Evolutionary conservation across 2,329 filamentous ascomycete genomes (phyloP).

Genomic region (Trichoderma endophyticum): DNA sequence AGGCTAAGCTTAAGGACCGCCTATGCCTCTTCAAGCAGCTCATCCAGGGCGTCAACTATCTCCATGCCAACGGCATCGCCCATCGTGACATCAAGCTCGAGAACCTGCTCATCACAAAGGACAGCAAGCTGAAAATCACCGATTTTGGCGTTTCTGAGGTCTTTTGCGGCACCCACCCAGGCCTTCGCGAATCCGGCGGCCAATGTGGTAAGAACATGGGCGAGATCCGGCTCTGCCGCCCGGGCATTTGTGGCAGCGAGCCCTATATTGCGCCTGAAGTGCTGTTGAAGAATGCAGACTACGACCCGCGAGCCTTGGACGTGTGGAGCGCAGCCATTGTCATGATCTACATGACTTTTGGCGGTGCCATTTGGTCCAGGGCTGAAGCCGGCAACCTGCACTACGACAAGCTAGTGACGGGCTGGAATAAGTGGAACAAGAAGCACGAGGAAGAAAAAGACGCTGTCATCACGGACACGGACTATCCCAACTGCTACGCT

Average conservation of each 20-base stretch:
- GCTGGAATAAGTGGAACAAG: constrained; percentile 66
- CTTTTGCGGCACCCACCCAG: constrained; percentile 78
- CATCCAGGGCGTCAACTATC: constrained; percentile 74
- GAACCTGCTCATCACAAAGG: constrained; percentile 74
- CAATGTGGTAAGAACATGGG: constrained; percentile 72
- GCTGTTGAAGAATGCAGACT: constrained; percentile 60
- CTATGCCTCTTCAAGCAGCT: constrained; percentile 88
- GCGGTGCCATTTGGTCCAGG: constrained; percentile 70
- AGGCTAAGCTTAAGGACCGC: constrained; percentile 65
- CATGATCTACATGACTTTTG: constrained; percentile 72
- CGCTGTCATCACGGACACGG: constrained; percentile 48
- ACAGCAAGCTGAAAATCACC: constrained; percentile 83
- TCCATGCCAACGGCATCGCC: constrained; percentile 80
- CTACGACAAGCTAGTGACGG: constrained; percentile 62
- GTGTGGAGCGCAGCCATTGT: constrained; percentile 85
- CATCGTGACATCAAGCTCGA: constrained; percentile 91
- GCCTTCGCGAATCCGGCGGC: constrained; percentile 67
- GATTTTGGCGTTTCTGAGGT: constrained; percentile 90
- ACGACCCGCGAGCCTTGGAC: constrained; percentile 75
- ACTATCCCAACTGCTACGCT: constrained; percentile 62
- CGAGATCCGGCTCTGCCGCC: constrained; percentile 66
- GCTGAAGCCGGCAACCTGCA: constrained; percentile 56
- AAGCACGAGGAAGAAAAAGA: constrained; percentile 42
- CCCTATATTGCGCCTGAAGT: constrained; percentile 90
- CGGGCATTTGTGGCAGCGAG: constrained; percentile 79